phyloP scores from a whole-genome alignment of 352 stramenopile species.

The Phytophthora hybrid region DNA sequence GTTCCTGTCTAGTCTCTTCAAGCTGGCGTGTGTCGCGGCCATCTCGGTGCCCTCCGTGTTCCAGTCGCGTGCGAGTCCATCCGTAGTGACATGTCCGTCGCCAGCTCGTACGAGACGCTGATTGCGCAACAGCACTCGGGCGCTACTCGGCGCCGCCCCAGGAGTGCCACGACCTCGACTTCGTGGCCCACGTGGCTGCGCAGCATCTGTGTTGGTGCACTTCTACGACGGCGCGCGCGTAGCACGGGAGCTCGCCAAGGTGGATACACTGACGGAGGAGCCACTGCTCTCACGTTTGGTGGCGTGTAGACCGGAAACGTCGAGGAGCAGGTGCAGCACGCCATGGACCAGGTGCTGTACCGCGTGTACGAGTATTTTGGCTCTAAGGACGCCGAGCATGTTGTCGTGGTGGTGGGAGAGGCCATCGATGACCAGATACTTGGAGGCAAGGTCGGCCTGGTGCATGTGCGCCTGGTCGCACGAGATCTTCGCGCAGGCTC shows the following conservation, averaged over 20 bases:
- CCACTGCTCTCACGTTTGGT: conserved; percentile 41
- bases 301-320: too few relatives aligned
- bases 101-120: too few relatives aligned
- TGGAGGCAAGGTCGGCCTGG: conserved; percentile 71
- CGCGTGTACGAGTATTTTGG: conserved; percentile 85
- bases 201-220: conserved; percentile 71
- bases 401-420: conserved; percentile 78
- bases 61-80: conserved; percentile 70
- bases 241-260: conserved; percentile 65
- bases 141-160: too few relatives aligned
- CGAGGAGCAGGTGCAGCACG: conserved; percentile 46
- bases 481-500: conserved; percentile 65
- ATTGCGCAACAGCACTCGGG: too few relatives aligned
- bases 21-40: conserved; percentile 51
- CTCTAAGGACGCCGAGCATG: conserved; percentile 64
- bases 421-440: conserved; percentile 81
- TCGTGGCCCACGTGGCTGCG: conserved; percentile 77
- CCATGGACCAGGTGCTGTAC: conserved; percentile 85
- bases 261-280: conserved; percentile 59
- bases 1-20: conserved; percentile 77
- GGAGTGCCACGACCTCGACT: conserved; percentile 47
- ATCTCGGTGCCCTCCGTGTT: conserved; percentile 52
- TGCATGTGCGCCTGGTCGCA: conserved; percentile 84
- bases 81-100: conserved; percentile 49
- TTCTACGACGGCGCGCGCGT: conserved; percentile 86